Evolutionary conservation across 176 grass and related monocot genomes (phyloP).

Genomic region (Oryza coarctata): DNA sequence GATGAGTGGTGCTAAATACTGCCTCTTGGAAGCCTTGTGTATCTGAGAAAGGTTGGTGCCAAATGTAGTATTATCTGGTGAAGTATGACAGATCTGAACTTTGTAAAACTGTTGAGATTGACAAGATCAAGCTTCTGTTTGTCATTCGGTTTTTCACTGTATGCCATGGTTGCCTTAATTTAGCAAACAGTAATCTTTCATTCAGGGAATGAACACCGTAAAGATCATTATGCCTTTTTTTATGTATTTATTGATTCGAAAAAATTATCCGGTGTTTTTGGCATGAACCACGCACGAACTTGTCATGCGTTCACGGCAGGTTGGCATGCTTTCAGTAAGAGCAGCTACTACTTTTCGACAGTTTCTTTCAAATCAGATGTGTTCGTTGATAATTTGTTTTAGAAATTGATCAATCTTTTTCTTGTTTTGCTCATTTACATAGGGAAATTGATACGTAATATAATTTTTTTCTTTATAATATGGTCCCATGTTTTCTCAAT

Average conservation of each 20-base stretch:
- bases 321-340: not conserved
- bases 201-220: not conserved
- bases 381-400: not conserved
- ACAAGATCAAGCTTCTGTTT: not conserved
- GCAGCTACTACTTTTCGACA: not conserved
- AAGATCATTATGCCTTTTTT: not conserved
- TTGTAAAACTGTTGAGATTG: not conserved
- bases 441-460: too few species aligned
- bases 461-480: not conserved
- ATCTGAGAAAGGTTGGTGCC: not conserved
- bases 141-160: not conserved
- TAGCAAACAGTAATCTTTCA: not conserved
- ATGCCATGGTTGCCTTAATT: not conserved
- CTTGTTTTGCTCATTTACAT: not conserved
- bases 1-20: not conserved
- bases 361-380: not conserved
- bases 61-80: not conserved
- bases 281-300: not conserved
- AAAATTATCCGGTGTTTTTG: not conserved
- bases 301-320: not conserved
- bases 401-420: not conserved
- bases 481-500: not conserved
- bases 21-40: not conserved
- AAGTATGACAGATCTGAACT: not conserved
- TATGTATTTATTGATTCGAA: not conserved